These are phyloP conservation scores for Apophysomyces sp. DNA, from an alignment of 371 early-diverging fungal genomes.

Conservation along the genomic window DNA sequence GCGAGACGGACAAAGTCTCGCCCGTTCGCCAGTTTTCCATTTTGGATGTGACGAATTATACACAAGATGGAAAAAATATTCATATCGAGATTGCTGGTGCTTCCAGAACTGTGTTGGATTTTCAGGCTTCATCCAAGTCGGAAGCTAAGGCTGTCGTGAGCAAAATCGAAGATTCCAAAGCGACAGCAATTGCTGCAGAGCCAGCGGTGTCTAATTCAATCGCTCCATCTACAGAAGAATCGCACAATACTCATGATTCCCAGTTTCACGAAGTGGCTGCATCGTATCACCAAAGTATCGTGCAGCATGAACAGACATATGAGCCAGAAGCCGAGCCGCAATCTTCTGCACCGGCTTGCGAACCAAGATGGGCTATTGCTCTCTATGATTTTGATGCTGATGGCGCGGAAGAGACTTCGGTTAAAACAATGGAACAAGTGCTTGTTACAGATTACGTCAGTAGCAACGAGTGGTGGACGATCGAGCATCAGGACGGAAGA, in stretches of 20 bases:
- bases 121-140: slow-evolving; percentile 64
- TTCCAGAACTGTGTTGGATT: slow-evolving; percentile 58
- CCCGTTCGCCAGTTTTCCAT: slow-evolving; percentile 70
- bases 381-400: slow-evolving; percentile 77
- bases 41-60: slow-evolving; percentile 56
- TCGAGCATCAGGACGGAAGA: slow-evolving; percentile 42
- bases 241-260: background rate
- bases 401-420: slow-evolving; percentile 73
- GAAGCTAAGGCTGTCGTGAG: slow-evolving; percentile 68
- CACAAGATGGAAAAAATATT: slow-evolving; percentile 63
- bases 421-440: slow-evolving; percentile 73
- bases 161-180: slow-evolving; percentile 60
- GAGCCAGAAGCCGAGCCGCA: slow-evolving; percentile 31
- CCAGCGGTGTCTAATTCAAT: slow-evolving; percentile 12
- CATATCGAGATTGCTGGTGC: slow-evolving; percentile 61
- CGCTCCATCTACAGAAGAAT: slow-evolving; percentile 12
- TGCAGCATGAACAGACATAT: background rate
- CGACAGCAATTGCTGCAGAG: slow-evolving; percentile 42
- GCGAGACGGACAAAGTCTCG: slow-evolving; percentile 69
- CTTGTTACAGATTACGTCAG: slow-evolving; percentile 75
- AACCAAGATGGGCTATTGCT: slow-evolving; percentile 67
- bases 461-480: slow-evolving; percentile 78
- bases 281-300: background rate
- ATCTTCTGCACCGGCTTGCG: slow-evolving; percentile 22
- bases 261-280: background rate